Conservation (phyloP, 371 early-diverging fungal genomes). For the Nematocida sp. region DNA sequence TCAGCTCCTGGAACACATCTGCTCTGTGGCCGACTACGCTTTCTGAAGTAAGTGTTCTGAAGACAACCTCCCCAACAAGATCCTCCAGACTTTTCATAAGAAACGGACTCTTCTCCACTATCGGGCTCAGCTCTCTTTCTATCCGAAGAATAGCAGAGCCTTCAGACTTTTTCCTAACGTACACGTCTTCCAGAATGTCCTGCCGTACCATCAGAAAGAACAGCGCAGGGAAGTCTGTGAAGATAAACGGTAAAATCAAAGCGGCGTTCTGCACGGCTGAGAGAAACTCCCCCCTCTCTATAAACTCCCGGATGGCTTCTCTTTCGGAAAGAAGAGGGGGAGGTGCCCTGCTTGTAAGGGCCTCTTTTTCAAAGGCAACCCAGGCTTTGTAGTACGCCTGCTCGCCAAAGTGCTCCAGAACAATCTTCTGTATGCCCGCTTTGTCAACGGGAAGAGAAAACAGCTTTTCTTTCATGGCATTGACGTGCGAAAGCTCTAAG, state of each 20-base stretch:
- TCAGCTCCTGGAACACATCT: constrained; percentile 8
- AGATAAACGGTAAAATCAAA: constrained; percentile 20
- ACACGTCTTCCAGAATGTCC: constrained; percentile 36
- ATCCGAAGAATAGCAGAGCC: not conserved
- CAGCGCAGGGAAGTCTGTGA: not conserved
- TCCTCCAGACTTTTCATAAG: constrained; percentile 19
- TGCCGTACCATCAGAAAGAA: constrained; percentile 7
- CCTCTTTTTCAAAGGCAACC: constrained; percentile 4
- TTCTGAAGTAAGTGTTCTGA: not conserved
- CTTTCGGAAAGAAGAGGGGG: constrained; percentile 38
- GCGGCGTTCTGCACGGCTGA: not conserved
- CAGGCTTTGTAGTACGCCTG: constrained; percentile 31
- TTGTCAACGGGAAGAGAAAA: constrained; percentile 1
- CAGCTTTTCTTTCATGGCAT: constrained; percentile 1
- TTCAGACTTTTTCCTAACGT: not conserved
- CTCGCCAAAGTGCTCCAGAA: constrained; percentile 29
- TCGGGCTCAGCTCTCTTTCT: constrained; percentile 37
- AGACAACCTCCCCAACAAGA: constrained; percentile 7
- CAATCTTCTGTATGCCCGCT: not conserved
- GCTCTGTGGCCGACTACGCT: not conserved
- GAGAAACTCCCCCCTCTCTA: constrained; percentile 1
- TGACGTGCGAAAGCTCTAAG: not conserved
- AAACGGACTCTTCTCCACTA: constrained; percentile 19
- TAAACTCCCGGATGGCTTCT: constrained; percentile 20
- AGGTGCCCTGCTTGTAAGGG: not conserved